Conservation (phyloP, 148 eudicot species). For the Rhododendron ovatum region DNA sequence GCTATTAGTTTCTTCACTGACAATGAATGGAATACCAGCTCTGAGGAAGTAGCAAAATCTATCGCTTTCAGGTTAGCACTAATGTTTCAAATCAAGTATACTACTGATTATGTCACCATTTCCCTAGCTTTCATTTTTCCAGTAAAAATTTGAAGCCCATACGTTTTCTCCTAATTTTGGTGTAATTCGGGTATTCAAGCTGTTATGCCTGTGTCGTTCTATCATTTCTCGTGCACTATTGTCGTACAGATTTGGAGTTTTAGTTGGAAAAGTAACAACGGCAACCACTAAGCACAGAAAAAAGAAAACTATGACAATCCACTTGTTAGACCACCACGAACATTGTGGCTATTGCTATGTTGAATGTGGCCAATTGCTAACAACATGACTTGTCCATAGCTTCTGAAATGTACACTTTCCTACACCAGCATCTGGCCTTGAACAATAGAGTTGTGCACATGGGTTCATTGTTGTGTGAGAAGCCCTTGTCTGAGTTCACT, state of each 20-base stretch:
- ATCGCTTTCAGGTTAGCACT: conserved; percentile 56
- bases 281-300: background rate
- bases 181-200: background rate
- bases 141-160: background rate
- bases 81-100: background rate
- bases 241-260: background rate
- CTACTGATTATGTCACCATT: background rate
- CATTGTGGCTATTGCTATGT: background rate
- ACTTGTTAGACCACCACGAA: background rate
- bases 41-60: conserved; percentile 47
- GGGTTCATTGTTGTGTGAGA: background rate
- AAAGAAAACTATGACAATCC: background rate
- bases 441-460: background rate
- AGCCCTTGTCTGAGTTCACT: background rate
- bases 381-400: background rate
- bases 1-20: conserved; percentile 55
- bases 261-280: background rate
- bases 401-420: background rate
- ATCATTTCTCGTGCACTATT: background rate
- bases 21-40: conserved; percentile 65
- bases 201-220: background rate
- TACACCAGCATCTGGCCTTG: background rate
- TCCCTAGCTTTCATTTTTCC: background rate
- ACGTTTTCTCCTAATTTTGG: background rate
- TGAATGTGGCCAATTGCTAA: background rate